Base-by-base conservation (phyloP, 2,329 filamentous ascomycete genomes). In the Botrytis byssoidea region DNA sequence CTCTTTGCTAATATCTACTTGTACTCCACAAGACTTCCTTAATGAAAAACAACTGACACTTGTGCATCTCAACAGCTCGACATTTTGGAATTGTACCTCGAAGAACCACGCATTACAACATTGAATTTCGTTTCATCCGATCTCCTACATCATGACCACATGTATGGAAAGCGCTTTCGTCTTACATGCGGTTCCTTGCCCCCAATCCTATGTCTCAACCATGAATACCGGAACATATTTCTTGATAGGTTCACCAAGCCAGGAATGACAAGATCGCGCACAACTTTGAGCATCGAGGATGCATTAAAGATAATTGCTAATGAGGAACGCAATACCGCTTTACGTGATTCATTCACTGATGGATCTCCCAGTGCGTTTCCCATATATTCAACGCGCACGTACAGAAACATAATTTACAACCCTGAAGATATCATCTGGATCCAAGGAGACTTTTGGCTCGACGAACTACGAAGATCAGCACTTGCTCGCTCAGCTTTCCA, bases 381-480 rank as follows among this genome's bases (percentile, higher is more conserved):
- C 7, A 51, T 69, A 1, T 69, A 29, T 44, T 51, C 25, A 8
- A 69, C 66, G 4, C 46, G 29, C 9, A 57, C 35, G 18, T n/a
- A 51, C 4, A 42, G 37, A 44, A 57, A 69, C n/a, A 57, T 69
- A 4, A 32, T 69, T 32, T 69, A 42, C 48, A 9, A 57, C 10
- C 66, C 66, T 8, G 32, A 69, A 32, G 66, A 69, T 16, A 32
- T 37, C n/a, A 37, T 69, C 12, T 69, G 66, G 66, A 69, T 69
- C 3, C 66, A 69, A 57, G 48, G 66, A 9, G 66, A 69, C 7
- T 69, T 69, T 25, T 69, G 66, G 66, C 66, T 69, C n/a, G 66
- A 69, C 40, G 66, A 69, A 22, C 0, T 59, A 20, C 66, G 66
- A 7, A 51, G 66, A 9, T 25, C 66, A 32, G 55, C 35, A 69